A percentile compares a stretch with the other conserved stretches of the same genome.
These are phyloP conservation scores for Plantago coronopus DNA, from an alignment of 305 asterid genomes.

Conservation along the genomic window DNA sequence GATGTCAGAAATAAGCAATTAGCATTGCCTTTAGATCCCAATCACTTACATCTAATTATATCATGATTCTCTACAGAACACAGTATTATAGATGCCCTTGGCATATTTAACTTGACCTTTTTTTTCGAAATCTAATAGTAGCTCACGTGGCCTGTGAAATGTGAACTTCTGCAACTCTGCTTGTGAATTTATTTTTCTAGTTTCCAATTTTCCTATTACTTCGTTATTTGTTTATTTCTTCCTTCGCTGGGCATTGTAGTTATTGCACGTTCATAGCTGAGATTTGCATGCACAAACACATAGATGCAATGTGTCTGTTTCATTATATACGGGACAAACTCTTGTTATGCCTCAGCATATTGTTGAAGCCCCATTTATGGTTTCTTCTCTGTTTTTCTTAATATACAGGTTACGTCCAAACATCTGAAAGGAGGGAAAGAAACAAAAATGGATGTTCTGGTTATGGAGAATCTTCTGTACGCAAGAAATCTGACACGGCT, in stretches of 20 bases:
- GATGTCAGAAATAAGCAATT: not conserved
- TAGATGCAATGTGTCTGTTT: not conserved
- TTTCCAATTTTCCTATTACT: not conserved
- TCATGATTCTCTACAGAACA: not conserved
- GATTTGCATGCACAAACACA: not conserved
- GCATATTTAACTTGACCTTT: too few relatives aligned
- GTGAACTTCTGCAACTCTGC: not conserved
- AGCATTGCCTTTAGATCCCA: conserved; percentile 3
- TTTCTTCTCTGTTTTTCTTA: conserved; percentile 20
- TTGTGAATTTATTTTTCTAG: not conserved
- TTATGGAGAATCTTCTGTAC: conserved; percentile 83
- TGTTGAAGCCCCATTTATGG: conserved; percentile 18
- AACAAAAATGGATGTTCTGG: conserved; percentile 68
- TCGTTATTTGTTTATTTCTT: too few relatives aligned
- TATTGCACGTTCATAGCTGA: not conserved
- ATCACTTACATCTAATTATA: not conserved
- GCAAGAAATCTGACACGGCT: conserved; percentile 66
- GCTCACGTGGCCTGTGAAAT: too few relatives aligned
- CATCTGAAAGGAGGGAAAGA: conserved; percentile 83
- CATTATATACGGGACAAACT: not conserved
- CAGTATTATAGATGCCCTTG: not conserved
- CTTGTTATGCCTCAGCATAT: not conserved
- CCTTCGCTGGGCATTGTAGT: not conserved
- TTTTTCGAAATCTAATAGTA: not conserved
- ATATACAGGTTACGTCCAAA: conserved; percentile 53